Base-by-base conservation (phyloP, 176 grass and related monocot genomes). In the Cymbopogon citratus region DNA sequence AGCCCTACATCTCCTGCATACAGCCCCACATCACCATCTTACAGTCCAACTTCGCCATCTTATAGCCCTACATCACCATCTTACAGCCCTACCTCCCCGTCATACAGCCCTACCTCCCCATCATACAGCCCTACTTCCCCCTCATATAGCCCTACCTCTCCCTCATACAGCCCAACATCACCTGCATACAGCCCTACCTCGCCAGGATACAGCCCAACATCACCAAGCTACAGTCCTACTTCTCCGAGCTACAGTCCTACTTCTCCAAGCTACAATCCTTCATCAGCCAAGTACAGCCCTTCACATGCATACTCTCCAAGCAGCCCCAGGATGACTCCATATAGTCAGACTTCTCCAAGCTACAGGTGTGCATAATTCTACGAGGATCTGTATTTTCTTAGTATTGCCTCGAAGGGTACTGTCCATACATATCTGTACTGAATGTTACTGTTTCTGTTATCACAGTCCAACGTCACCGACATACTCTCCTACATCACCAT, bases 401-500 rank as follows among this genome's bases (percentile, higher is more conserved):
- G 13, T 43, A 75, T 87, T 84, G 66, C 29, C 4, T 61, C 10
- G 3, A 63, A 23, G 70, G 19, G 51, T 45, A 15, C 45, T 86
- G 31, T 45, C 41, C 43, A 26, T 67, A 24, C 64, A 56, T 57
- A 33, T 71, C 8, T 63, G 31, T 66, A 2, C 40, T 69, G 12
- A 66, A 3, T 67, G 48, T 81, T 71, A 56, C 51, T 52, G 10
- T 77, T 21, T 45, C 12, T 77, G 25, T 74, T 81, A 65, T 38
- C 15, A 16, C 70, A 98, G 92, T 70, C 92, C 96, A 38, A 91
- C 96, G 4, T 98, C 92, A 54, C 92, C 88, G 9, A 83, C 90
- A 3, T 98, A 94, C 83, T 98, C 95, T 1, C 92, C 95, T 34
- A 98, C 92, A 23, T 98, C 95, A n/a, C 92, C 92, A 31, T 93